Evolutionary conservation across 345 rosid species (phyloP).

Genomic region (Melastoma malabathricum): DNA sequence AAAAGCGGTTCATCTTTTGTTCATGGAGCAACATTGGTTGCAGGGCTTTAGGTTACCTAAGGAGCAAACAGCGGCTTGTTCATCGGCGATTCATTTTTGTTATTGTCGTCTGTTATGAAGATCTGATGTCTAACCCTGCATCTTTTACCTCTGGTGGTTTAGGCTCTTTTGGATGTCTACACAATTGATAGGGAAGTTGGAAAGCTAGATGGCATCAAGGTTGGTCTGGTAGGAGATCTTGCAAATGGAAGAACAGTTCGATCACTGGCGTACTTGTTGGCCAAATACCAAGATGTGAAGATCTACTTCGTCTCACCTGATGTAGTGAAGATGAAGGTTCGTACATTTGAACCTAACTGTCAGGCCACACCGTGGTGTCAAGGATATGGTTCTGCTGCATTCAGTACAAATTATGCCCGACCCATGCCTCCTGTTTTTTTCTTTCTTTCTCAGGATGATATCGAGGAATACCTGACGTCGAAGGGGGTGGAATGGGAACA

Average conservation of each 20-base stretch:
- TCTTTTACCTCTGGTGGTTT: too few species aligned
- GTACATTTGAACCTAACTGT: not conserved
- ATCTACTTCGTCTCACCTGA: slow-evolving; percentile 82
- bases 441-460: slow-evolving; percentile 97
- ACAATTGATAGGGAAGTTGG: slow-evolving; percentile 85
- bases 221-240: slow-evolving; percentile 96
- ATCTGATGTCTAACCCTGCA: too few species aligned
- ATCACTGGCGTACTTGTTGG: slow-evolving; percentile 83
- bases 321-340: slow-evolving; percentile 93
- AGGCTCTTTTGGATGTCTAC: slow-evolving; percentile 91
- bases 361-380: too few species aligned
- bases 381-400: too few species aligned
- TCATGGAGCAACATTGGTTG: too few species aligned
- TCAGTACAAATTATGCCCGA: too few species aligned
- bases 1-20: too few species aligned
- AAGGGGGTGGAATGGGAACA: slow-evolving; percentile 82
- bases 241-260: slow-evolving; percentile 95
- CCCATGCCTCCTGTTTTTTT: too few species aligned
- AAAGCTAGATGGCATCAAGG: slow-evolving; percentile 73
- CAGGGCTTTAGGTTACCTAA: too few species aligned
- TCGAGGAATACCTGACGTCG: slow-evolving; percentile 65
- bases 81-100: too few species aligned
- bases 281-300: slow-evolving; percentile 72
- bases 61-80: too few species aligned
- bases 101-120: too few species aligned